These are phyloP conservation scores for Coemansia sp. DNA, from an alignment of 192 early-diverging fungal genomes.

Conservation along the genomic window DNA sequence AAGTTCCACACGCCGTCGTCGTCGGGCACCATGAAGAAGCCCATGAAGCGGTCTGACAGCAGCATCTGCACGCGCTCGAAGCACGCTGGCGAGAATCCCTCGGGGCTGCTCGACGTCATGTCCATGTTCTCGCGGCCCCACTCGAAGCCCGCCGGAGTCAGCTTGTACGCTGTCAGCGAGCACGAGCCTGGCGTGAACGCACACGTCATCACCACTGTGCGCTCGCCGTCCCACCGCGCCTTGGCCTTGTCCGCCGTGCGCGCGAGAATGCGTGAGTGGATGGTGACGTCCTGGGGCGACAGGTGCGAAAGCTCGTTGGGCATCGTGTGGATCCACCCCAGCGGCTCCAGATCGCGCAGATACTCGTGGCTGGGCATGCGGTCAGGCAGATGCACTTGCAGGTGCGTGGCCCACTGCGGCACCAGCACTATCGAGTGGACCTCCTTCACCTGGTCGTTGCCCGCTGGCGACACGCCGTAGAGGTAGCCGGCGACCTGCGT, in stretches of 20 bases:
- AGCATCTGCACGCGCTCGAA: conserved; percentile 98
- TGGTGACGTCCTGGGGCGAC: conserved; percentile 87
- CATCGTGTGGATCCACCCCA: conserved; percentile 98
- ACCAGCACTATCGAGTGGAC: conserved; percentile 90
- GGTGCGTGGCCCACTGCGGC: conserved; percentile 98
- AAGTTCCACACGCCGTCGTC: conserved; percentile 97
- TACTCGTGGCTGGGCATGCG: conserved; percentile 89
- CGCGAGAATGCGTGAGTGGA: conserved; percentile 86
- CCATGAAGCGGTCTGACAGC: conserved; percentile 92
- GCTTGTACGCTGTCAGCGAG: conserved; percentile 91
- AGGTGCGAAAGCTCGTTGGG: conserved; percentile 86
- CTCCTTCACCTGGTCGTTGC: conserved; percentile 93
- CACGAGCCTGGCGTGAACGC: conserved; percentile 99
- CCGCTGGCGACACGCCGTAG: conserved; percentile 88
- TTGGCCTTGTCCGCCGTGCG: conserved; percentile 66
- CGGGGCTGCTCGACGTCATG: conserved; percentile 72
- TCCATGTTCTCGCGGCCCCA: conserved; percentile 96
- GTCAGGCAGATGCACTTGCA: conserved; percentile 88
- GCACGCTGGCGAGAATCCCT: conserved; percentile 81
- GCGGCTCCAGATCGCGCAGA: conserved; percentile 87
- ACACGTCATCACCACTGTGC: conserved; percentile 86
- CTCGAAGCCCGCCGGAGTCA: conserved; percentile 95
- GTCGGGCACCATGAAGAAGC: conserved; percentile 97
- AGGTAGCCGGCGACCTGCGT: conserved; percentile 95
- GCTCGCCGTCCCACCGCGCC: conserved; percentile 90